phyloP scores from a whole-genome alignment of 148 eudicot genomes.

The Camellia granthamiana region DNA sequence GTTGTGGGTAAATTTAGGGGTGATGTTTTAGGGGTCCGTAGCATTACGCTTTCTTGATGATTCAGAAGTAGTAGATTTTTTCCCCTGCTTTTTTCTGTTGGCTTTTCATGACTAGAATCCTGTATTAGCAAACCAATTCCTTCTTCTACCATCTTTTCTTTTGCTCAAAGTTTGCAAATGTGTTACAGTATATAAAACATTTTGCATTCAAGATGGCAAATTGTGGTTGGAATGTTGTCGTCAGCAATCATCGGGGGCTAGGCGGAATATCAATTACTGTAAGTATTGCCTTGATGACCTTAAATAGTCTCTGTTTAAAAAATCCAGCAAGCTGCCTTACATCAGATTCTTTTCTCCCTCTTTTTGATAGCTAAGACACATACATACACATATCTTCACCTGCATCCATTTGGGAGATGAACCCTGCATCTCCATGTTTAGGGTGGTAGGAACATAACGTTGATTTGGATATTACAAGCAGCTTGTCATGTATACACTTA shows the following conservation, averaged over 20 bases:
- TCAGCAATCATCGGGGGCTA: conserved; percentile 91
- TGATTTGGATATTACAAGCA: neutral
- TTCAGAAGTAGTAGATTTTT: neutral
- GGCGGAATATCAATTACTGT: conserved; percentile 95
- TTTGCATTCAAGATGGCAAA: conserved; percentile 70
- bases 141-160: conserved; percentile 10
- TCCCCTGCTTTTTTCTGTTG: neutral
- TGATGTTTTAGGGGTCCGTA: no score
- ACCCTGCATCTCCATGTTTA: conserved; percentile 9
- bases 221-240: conserved; percentile 85
- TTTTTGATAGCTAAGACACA: neutral
- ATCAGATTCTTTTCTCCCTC: neutral
- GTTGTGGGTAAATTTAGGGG: no score
- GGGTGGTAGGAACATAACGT: neutral
- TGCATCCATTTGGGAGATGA: neutral
- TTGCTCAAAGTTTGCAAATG: neutral
- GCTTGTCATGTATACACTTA: neutral
- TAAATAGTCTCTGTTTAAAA: no score
- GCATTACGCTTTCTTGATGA: neutral
- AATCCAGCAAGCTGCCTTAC: no score
- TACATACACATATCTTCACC: no score
- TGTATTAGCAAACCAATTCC: neutral
- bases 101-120: neutral
- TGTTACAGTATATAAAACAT: conserved; percentile 74
- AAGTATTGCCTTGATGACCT: conserved; percentile 32